Evolutionary conservation across 805 yeast species (phyloP), one percentile per base, ranked within the genome.

Genomic region (Cyberlindnera americana): DNA sequence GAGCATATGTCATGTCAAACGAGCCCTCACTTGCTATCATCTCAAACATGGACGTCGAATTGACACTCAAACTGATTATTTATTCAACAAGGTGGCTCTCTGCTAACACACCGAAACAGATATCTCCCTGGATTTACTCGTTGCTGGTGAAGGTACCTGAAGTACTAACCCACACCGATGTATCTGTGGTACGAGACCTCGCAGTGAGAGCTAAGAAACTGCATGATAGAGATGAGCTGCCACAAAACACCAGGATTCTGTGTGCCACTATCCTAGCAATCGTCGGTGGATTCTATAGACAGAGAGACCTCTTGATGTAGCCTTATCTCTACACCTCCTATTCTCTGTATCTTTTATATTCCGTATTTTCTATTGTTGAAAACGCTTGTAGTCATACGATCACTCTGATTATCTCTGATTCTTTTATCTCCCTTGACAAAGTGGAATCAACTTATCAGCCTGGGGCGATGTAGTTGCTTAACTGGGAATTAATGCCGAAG

Each of bases 71-170:
- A 21, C 33, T 56, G 16, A 28, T 56, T 4, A 39, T 50, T 4
- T 56, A 56, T 19, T 26, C 41, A 5, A 49, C 56, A 2, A 45
- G 47, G n/a, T 54, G 57, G 56, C 35, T 55, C 1, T 39, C 44
- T 10, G 42, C 41, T 6, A 46, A 42, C 11, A 41, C 47, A 3
- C 48, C 54, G 2, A 6, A 16, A 6, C 38, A 39, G 9, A 23
- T 55, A 3, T 26, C 43, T 1, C 37, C 39, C 8, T 56, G 58
- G 59, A 46, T 48, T 10, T 47, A 39, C 25, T 37, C 45, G 3
- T 15, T 56, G 14, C 31, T 56, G 10, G 33, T 51, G 1, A 33
- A 50, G 19, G 32, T 51, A 2, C 39, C 47, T 6, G 46, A 38
- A 2, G 38, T 55, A 8, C 33, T 56, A 19, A 47, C 42, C 9